Conservation (phyloP, 768 basidiomycete species). For the Collybia mongolica region DNA sequence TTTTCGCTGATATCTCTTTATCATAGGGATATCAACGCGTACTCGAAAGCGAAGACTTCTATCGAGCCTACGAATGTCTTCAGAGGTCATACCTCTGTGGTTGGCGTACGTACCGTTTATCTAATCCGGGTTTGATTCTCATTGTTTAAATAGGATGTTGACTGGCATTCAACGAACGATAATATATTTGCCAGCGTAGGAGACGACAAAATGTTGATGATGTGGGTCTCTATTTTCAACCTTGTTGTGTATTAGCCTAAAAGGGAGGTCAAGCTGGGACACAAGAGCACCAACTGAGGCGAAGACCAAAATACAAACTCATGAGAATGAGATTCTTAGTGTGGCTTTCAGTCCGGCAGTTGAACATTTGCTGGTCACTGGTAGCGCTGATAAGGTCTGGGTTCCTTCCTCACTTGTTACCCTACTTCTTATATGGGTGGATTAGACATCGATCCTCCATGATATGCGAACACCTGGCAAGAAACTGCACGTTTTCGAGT, state of each 20-base stretch:
- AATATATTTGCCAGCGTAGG: conserved; percentile 92
- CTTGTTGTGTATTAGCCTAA: not conserved
- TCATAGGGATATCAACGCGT: conserved; percentile 92
- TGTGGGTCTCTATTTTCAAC: conserved; percentile 53
- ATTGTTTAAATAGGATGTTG: conserved; percentile 71
- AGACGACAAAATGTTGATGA: conserved; percentile 91
- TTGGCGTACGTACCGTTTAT: conserved; percentile 63
- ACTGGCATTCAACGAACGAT: conserved; percentile 87
- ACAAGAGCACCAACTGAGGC: conserved; percentile 74
- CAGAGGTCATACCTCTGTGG: conserved; percentile 87
- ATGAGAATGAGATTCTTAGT: conserved; percentile 87
- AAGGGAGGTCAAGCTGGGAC: conserved; percentile 73
- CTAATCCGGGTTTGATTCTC: not conserved
- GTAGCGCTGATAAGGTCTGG: conserved; percentile 87
- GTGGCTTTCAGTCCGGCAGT: conserved; percentile 87
- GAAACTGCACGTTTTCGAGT: conserved; percentile 87
- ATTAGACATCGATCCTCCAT: conserved; percentile 83
- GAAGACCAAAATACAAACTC: conserved; percentile 73
- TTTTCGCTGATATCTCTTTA: not conserved
- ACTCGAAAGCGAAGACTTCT: conserved; percentile 71
- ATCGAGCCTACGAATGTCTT: conserved; percentile 87
- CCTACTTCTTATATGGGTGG: not conserved
- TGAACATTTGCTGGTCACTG: conserved; percentile 82
- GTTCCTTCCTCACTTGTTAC: not conserved
- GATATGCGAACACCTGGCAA: conserved; percentile 76